Evolutionary conservation across 768 basidiomycete species (phyloP).

Genomic region (Russula lepida): DNA sequence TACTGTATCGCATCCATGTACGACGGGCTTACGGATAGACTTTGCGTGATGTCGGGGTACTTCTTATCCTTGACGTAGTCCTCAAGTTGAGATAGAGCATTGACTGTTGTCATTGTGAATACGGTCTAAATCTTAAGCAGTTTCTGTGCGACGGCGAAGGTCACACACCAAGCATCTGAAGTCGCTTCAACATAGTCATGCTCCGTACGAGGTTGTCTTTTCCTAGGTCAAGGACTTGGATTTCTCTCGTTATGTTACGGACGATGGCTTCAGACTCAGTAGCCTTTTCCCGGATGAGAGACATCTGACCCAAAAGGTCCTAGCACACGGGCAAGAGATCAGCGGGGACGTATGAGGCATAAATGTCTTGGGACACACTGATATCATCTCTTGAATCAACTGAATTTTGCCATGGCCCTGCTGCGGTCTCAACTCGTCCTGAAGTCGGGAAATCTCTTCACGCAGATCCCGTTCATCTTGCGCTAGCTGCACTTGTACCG

Average conservation of each 20-base stretch:
- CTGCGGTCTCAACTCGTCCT: slow-evolving; percentile 57
- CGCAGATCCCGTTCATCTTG: slow-evolving; percentile 64
- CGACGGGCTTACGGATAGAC: slow-evolving; percentile 54
- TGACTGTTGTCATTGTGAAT: slow-evolving; percentile 42
- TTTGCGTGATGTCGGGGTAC: slow-evolving; percentile 79
- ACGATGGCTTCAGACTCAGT: slow-evolving; percentile 97
- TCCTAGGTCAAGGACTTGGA: slow-evolving; percentile 86
- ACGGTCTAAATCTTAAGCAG: not conserved
- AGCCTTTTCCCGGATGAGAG: slow-evolving; percentile 91
- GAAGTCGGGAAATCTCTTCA: slow-evolving; percentile 60
- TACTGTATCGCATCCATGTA: not conserved
- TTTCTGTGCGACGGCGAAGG: not conserved
- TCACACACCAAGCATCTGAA: slow-evolving; percentile 86
- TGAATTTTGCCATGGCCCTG: slow-evolving; percentile 89
- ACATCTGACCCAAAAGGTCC: slow-evolving; percentile 95
- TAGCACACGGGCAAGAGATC: slow-evolving; percentile 26
- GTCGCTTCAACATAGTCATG: slow-evolving; percentile 81
- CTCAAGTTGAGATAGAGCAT: slow-evolving; percentile 74
- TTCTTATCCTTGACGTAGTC: slow-evolving; percentile 67
- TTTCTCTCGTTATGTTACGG: slow-evolving; percentile 90
- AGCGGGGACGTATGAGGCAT: not conserved
- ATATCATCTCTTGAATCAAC: slow-evolving; percentile 92
- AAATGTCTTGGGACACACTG: slow-evolving; percentile 41
- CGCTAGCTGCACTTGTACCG: slow-evolving; percentile 57
- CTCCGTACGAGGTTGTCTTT: slow-evolving; percentile 87